A percentile compares a stretch with the other conserved stretches of the same genome.
Evolutionary conservation across 768 basidiomycete genomes (phyloP).

Genomic region (Floccularia luteovirens): DNA sequence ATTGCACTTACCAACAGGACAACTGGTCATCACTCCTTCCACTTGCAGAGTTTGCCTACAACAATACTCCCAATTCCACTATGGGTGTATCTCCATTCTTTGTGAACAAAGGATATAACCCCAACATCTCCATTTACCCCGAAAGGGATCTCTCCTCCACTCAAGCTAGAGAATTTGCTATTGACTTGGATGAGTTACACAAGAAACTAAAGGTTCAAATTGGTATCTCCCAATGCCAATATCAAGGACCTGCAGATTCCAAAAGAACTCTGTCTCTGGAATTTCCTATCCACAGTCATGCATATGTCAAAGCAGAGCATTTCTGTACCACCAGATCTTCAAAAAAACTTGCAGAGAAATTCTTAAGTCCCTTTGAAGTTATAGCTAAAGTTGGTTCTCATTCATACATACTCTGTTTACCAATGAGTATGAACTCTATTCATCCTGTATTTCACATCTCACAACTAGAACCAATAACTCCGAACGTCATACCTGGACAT

Average conservation of each 20-base stretch:
- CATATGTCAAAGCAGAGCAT: too few relatives aligned
- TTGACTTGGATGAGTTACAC: too few relatives aligned
- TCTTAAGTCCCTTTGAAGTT: conserved; percentile 9
- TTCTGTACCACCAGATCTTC: conserved; percentile 32
- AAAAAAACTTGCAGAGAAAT: conserved; percentile 25
- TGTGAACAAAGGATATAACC: too few relatives aligned
- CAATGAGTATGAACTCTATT: conserved; percentile 20
- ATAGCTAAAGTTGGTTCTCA: conserved; percentile 9
- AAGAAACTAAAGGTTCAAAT: too few relatives aligned
- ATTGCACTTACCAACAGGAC: conserved; percentile 7
- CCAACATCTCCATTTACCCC: too few relatives aligned
- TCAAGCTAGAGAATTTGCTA: too few relatives aligned
- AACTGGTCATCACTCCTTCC: not conserved
- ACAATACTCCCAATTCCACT: not conserved
- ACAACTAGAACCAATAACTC: conserved; percentile 23
- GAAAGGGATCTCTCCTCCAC: too few relatives aligned
- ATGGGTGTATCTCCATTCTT: not conserved
- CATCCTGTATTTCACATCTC: conserved; percentile 32
- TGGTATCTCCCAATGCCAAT: too few relatives aligned
- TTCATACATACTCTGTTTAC: conserved; percentile 21
- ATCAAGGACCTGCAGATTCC: too few relatives aligned
- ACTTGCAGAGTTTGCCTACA: not conserved
- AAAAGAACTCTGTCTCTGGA: too few relatives aligned
- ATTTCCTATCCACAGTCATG: too few relatives aligned
- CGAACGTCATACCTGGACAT: not conserved